A percentile compares a stretch with the other conserved stretches of the same genome.
These are phyloP conservation scores for Papilionanthe hybrid DNA, from an alignment of 116 monocot species.

Conservation along the genomic window DNA sequence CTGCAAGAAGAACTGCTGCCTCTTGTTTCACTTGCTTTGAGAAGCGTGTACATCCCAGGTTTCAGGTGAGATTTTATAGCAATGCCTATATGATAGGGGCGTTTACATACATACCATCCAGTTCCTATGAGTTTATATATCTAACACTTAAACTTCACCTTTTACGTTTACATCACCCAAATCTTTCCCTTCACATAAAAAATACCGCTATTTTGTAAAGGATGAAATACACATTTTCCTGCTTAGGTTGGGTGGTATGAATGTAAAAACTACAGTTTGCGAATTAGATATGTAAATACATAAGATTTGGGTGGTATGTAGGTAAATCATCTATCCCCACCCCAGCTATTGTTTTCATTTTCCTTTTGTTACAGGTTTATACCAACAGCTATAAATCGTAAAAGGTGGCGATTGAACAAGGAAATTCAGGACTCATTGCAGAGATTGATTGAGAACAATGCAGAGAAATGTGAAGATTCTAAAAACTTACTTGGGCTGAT, in stretches of 20 bases:
- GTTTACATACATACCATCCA: too few species aligned
- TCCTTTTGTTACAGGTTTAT: constrained; percentile 25
- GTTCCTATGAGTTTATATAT: too few species aligned
- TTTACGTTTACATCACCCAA: too few species aligned
- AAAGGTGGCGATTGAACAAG: constrained; percentile 29
- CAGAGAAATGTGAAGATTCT: constrained; percentile 30
- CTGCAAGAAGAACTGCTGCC: constrained; percentile 70
- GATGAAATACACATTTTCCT: too few species aligned
- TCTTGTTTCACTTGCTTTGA: constrained; percentile 62
- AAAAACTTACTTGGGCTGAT: constrained; percentile 57
- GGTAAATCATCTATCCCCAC: too few species aligned
- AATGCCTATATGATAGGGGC: background rate
- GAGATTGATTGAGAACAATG: constrained; percentile 30
- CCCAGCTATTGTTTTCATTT: background rate
- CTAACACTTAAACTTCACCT: too few species aligned
- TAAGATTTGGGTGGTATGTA: too few species aligned
- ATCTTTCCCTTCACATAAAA: too few species aligned
- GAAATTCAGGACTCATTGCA: constrained; percentile 30
- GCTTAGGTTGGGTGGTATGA: too few species aligned
- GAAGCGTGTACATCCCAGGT: constrained; percentile 72
- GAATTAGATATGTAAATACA: too few species aligned
- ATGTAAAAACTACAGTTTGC: too few species aligned
- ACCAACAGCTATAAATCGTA: constrained; percentile 43
- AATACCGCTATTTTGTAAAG: too few species aligned
- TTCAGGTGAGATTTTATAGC: constrained; percentile 45